A percentile compares a stretch with the other conserved stretches of the same genome.
Conservation (phyloP, 1,139 yeast genomes). For the Pichia sp. region DNA sequence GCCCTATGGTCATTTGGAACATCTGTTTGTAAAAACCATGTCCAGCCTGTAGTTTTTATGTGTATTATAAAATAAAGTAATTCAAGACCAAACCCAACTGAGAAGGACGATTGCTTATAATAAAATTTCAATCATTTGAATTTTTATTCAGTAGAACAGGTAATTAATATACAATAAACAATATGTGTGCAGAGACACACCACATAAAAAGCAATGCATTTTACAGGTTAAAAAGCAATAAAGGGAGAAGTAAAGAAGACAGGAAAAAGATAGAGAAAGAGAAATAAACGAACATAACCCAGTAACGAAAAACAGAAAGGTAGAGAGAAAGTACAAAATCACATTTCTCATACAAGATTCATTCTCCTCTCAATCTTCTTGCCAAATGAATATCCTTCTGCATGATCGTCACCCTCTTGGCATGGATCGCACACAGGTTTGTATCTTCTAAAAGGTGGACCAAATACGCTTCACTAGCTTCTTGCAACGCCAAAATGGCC, state of each 20-base stretch:
- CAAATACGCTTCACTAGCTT: constrained; percentile 86
- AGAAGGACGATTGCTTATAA: neutral
- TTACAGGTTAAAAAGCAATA: neutral
- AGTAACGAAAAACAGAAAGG: neutral
- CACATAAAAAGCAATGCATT: neutral
- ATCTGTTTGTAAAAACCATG: constrained; percentile 22
- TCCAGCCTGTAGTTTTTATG: neutral
- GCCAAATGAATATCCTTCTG: constrained; percentile 91
- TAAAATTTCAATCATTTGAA: too few species aligned
- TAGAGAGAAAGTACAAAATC: neutral
- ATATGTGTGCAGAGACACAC: neutral
- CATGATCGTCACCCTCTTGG: constrained; percentile 91
- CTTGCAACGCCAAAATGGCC: constrained; percentile 86
- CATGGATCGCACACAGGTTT: constrained; percentile 85
- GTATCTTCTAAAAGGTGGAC: constrained; percentile 88
- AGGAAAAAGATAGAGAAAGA: neutral
- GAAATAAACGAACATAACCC: neutral
- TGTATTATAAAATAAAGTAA: constrained; percentile 2
- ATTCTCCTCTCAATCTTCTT: constrained; percentile 72
- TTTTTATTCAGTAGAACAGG: neutral
- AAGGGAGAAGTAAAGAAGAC: neutral
- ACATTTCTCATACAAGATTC: neutral
- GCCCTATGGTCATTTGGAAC: constrained; percentile 68
- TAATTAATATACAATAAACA: neutral
- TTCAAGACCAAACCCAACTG: too few species aligned